phyloP scores from a whole-genome alignment of 2,329 filamentous ascomycete genomes.

The Colletotrichum sp. region DNA sequence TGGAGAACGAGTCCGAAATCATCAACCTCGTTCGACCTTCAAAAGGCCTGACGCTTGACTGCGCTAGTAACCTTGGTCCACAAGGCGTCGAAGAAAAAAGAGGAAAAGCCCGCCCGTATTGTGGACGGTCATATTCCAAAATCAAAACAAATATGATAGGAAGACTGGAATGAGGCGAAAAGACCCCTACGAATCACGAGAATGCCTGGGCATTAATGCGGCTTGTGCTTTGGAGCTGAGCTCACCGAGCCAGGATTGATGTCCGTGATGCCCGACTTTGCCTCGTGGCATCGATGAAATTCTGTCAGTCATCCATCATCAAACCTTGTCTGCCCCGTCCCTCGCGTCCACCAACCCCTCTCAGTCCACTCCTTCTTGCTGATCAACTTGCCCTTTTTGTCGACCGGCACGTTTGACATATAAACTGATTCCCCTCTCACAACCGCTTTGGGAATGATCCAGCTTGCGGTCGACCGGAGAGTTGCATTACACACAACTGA shows the following conservation, averaged over 20 bases:
- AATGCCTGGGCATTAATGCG: background rate
- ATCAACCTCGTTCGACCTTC: background rate
- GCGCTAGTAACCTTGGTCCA: constrained; percentile 10
- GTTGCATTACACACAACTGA: background rate
- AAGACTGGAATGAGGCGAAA: background rate
- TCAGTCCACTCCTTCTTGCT: background rate
- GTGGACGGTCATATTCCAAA: background rate
- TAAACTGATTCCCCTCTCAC: background rate
- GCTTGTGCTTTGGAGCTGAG: background rate
- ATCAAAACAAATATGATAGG: background rate
- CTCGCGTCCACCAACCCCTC: background rate
- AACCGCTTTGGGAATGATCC: background rate
- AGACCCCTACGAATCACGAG: background rate
- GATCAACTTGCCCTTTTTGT: background rate
- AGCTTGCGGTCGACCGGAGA: background rate
- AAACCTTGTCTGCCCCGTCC: background rate
- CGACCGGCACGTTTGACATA: background rate
- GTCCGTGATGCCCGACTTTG: background rate
- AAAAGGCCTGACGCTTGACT: background rate
- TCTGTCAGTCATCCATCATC: background rate
- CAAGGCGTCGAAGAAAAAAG: background rate
- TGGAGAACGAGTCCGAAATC: background rate
- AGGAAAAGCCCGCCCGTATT: background rate
- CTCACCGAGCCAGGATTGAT: background rate
- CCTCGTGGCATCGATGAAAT: constrained; percentile 4